Percentiles rank a stretch among this genome's conserved stretches.
phyloP scores from a whole-genome alignment of 129 eudicot species.

The Rutidosis leptorrhynchoides region DNA sequence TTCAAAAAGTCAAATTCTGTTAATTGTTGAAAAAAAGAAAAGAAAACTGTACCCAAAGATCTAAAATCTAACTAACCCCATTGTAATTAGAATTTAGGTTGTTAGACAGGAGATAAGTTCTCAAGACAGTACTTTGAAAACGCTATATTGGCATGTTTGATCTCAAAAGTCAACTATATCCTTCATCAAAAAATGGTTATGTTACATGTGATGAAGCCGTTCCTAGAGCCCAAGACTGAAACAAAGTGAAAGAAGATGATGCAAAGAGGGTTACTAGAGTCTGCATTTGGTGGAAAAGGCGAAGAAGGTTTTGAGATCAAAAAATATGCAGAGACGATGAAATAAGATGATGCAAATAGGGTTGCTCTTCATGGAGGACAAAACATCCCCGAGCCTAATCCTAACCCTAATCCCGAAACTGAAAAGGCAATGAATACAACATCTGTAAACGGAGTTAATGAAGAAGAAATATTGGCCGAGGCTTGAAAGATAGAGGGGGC shows the following conservation, averaged over 20 bases:
- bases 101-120: background rate
- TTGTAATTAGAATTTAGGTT: background rate
- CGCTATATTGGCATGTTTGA: background rate
- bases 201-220: constrained; percentile 75
- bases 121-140: background rate
- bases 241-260: constrained; percentile 79
- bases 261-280: no score
- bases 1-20: constrained; percentile 14
- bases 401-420: constrained; percentile 24
- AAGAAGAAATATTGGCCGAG: constrained; percentile 21
- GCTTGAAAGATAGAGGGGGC: constrained; percentile 9
- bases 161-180: constrained; percentile 11
- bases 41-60: background rate
- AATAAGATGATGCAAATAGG: constrained; percentile 70
- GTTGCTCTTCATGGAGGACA: constrained; percentile 33
- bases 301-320: constrained; percentile 52
- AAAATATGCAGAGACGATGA: constrained; percentile 75
- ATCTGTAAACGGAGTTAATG: constrained; percentile 32
- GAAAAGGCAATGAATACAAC: constrained; percentile 33
- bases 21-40: background rate
- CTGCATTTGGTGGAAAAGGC: constrained; percentile 71
- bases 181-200: background rate
- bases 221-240: constrained; percentile 86
- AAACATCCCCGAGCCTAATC: constrained; percentile 19
- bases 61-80: background rate